Conservation (phyloP, 164 flowering plant genomes). For the Saururus chinensis region DNA sequence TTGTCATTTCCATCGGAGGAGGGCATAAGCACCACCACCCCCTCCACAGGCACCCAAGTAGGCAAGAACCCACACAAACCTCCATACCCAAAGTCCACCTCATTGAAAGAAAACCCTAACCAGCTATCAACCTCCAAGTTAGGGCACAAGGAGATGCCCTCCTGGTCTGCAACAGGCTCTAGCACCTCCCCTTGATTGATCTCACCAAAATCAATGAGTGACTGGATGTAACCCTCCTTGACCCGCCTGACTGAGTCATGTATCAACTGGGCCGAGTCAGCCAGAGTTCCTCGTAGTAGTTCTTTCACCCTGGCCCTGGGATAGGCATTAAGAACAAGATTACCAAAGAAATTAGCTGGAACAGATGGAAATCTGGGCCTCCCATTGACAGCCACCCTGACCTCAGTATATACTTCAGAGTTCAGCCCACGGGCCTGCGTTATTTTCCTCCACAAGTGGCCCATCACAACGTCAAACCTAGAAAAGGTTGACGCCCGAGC, state of each 20-base stretch:
- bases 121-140: slow-evolving; percentile 8
- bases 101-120: slow-evolving; percentile 2
- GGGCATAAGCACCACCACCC: slow-evolving; percentile 1
- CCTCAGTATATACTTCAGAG: background rate
- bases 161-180: background rate
- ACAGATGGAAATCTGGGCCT: slow-evolving; percentile 5
- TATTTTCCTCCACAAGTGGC: slow-evolving; percentile 12
- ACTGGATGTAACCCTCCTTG: background rate
- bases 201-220: slow-evolving; percentile 5
- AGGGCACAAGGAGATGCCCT: background rate
- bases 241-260: background rate
- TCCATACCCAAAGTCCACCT: slow-evolving; percentile 1
- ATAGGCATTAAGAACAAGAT: background rate
- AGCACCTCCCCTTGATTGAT: background rate
- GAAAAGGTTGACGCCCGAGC: background rate
- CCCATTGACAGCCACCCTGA: slow-evolving; percentile 9
- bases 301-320: background rate
- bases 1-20: background rate
- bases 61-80: slow-evolving; percentile 3
- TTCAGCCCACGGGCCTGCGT: slow-evolving; percentile 6
- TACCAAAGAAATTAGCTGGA: slow-evolving; percentile 6
- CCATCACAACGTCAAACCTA: slow-evolving; percentile 8
- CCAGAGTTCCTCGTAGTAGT: background rate
- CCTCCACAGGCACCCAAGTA: slow-evolving; percentile 5
- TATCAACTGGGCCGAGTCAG: background rate